phyloP scores from a whole-genome alignment of 371 early-diverging fungal genomes.

The Ordospora pajunii region DNA sequence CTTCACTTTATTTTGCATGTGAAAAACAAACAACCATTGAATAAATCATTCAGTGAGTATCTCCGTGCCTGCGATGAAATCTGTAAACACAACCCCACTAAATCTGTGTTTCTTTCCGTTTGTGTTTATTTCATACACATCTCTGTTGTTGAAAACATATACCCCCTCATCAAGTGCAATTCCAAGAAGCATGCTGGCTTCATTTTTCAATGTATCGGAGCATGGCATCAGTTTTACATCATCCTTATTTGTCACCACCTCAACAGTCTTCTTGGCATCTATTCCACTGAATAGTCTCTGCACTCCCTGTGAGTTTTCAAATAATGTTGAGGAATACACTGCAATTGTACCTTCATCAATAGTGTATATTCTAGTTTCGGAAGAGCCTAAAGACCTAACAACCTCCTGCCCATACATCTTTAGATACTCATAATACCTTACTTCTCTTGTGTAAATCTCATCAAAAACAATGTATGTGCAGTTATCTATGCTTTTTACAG shows the following conservation, averaged over 20 bases:
- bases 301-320: not conserved
- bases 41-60: not conserved
- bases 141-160: constrained; percentile 36
- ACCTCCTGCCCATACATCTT: constrained; percentile 4
- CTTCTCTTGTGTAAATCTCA: constrained; percentile 26
- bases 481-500: constrained; percentile 3
- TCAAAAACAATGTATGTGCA: constrained; percentile 26
- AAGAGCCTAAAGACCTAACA: constrained; percentile 9
- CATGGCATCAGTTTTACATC: not conserved
- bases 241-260: constrained; percentile 20
- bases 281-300: constrained; percentile 15
- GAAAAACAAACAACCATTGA: not conserved
- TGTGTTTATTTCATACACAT: constrained; percentile 15
- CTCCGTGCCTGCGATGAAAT: not conserved
- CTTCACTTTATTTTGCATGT: constrained; percentile 27
- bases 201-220: not conserved
- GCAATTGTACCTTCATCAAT: not conserved
- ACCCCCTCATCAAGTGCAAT: constrained; percentile 38
- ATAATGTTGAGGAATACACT: constrained; percentile 26
- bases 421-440: constrained; percentile 37
- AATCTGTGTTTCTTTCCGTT: constrained; percentile 15
- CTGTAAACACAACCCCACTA: constrained; percentile 9
- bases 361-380: constrained; percentile 24
- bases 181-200: not conserved
- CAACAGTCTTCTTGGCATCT: constrained; percentile 24